A percentile compares a stretch with the other conserved stretches of the same genome.
Conservation (phyloP, 768 basidiomycete genomes). For the Boletus rubropictus region DNA sequence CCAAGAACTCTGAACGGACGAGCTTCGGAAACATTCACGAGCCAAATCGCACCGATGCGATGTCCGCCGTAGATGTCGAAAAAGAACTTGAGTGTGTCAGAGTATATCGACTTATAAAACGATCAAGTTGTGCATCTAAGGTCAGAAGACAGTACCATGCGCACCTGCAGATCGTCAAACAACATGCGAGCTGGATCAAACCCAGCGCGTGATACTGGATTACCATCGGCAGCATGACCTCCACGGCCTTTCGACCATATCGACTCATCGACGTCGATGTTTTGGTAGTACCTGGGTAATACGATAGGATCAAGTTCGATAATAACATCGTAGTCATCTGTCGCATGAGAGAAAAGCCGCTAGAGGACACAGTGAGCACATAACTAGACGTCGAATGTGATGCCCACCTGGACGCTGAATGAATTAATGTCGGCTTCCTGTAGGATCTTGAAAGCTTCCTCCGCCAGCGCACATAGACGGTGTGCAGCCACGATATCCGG, state of each 20-base stretch:
- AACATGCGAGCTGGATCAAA: conserved; percentile 75
- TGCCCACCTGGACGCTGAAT: conserved; percentile 55
- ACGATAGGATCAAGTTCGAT: conserved; percentile 62
- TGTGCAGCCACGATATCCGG: conserved; percentile 70
- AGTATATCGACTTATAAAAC: conserved; percentile 53
- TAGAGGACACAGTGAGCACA: conserved; percentile 27
- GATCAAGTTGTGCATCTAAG: background rate
- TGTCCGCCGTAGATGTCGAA: conserved; percentile 77
- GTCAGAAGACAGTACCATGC: conserved; percentile 11
- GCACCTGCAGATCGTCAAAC: conserved; percentile 67
- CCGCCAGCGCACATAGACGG: conserved; percentile 66
- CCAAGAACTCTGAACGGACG: conserved; percentile 76
- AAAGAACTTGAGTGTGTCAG: conserved; percentile 78
- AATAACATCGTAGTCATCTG: conserved; percentile 79
- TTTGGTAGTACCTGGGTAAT: conserved; percentile 72
- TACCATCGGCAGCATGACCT: conserved; percentile 27
- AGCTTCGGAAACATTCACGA: conserved; percentile 56
- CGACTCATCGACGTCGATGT: conserved; percentile 46
- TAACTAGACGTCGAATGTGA: background rate
- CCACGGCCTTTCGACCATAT: conserved; percentile 39
- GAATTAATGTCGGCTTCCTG: conserved; percentile 44
- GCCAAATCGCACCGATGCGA: conserved; percentile 81
- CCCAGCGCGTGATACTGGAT: conserved; percentile 45
- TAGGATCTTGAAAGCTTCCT: conserved; percentile 63
- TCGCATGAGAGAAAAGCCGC: conserved; percentile 83